Evolutionary conservation across 768 basidiomycete genomes (phyloP).

Genomic region (Rhodotorula paludigena): DNA sequence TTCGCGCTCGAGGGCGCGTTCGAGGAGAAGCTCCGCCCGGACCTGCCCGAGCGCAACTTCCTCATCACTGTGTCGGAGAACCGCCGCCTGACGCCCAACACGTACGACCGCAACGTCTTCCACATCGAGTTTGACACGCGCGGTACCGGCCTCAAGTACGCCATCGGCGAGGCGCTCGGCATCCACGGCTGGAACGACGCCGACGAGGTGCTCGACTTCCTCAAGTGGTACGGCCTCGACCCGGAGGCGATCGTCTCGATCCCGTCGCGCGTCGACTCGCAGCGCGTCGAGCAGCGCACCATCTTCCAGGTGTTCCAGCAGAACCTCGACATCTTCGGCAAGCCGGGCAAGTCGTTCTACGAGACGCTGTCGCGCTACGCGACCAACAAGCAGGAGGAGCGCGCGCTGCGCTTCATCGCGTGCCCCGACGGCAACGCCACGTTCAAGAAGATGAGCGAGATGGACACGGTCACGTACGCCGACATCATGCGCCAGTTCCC

Average conservation of each 20-base stretch:
- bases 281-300: constrained; percentile 78
- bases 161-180: constrained; percentile 92
- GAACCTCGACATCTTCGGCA: constrained; percentile 92
- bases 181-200: constrained; percentile 97
- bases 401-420: constrained; percentile 83
- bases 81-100: constrained; percentile 83
- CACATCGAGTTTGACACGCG: constrained; percentile 92
- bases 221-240: constrained; percentile 83
- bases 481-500: constrained; percentile 73
- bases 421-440: constrained; percentile 82
- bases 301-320: constrained; percentile 92
- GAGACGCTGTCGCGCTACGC: constrained; percentile 76
- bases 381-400: constrained; percentile 59
- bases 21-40: constrained; percentile 60
- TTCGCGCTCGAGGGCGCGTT: constrained; percentile 56
- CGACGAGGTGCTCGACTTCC: constrained; percentile 80
- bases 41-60: constrained; percentile 80
- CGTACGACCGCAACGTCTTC: constrained; percentile 98
- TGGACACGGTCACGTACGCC: constrained; percentile 88
- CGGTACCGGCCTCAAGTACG: constrained; percentile 89
- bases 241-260: constrained; percentile 74
- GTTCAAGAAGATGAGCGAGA: constrained; percentile 93
- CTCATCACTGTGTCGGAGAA: constrained; percentile 91
- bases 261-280: constrained; percentile 58
- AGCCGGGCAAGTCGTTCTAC: constrained; percentile 93